A percentile compares a stretch with the other conserved stretches of the same genome.
Evolutionary conservation across 768 basidiomycete genomes (phyloP).

Genomic region (Termitomyces sp.): DNA sequence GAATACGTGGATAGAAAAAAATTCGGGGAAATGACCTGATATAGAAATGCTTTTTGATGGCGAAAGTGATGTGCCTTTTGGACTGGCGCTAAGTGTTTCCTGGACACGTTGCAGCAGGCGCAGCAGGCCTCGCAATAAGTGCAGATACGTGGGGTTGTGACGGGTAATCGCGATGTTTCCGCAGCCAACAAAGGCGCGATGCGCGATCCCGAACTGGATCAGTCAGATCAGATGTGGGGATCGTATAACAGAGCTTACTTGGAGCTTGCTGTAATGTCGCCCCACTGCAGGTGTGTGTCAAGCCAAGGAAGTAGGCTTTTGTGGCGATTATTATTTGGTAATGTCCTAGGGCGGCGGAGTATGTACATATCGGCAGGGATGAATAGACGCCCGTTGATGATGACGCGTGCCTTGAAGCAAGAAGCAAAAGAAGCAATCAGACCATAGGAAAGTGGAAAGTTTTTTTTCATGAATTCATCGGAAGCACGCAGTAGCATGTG

Average conservation of each 20-base stretch:
- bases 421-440: background rate
- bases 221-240: background rate
- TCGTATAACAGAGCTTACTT: background rate
- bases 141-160: constrained; percentile 3
- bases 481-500: background rate
- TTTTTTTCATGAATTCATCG: background rate
- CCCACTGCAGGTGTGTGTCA: too few species aligned
- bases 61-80: constrained; percentile 3
- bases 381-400: constrained; percentile 5
- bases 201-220: background rate
- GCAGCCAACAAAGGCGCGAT: background rate
- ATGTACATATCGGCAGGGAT: background rate
- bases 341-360: background rate
- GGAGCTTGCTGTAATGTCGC: background rate
- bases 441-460: background rate
- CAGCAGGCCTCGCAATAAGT: background rate
- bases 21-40: background rate
- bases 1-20: background rate
- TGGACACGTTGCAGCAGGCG: constrained; percentile 10
- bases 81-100: background rate
- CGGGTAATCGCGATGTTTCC: background rate
- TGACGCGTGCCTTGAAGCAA: background rate
- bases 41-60: constrained; percentile 4
- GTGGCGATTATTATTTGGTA: background rate
- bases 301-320: background rate